Percentiles rank a stretch among this genome's conserved stretches.
These are phyloP conservation scores for Fusarium ramigenum DNA, from an alignment of 2,329 filamentous ascomycete genomes.

Conservation along the genomic window DNA sequence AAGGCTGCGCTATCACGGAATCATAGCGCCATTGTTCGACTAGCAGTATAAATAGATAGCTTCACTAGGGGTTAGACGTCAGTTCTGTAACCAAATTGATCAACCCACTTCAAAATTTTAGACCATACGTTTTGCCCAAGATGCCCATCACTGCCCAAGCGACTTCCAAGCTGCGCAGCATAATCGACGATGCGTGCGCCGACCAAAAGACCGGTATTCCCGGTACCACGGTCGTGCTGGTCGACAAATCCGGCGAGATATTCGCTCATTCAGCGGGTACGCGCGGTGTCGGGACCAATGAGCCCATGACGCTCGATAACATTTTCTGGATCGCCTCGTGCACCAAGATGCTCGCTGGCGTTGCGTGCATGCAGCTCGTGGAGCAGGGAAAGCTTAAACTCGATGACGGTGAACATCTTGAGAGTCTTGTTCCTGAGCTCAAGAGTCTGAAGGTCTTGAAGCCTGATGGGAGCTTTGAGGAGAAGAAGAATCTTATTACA, in stretches of 20 bases:
- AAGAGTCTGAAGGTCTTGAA: constrained; percentile 56
- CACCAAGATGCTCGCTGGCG: constrained; percentile 63
- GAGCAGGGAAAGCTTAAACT: constrained; percentile 59
- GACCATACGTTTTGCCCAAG: not conserved
- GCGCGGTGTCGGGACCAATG: constrained; percentile 52
- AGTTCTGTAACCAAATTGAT: no score
- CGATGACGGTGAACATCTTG: constrained; percentile 58
- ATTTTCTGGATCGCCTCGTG: constrained; percentile 69
- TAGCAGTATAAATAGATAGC: constrained; percentile 8
- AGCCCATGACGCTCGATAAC: constrained; percentile 67
- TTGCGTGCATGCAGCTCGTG: constrained; percentile 67
- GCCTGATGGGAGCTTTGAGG: constrained; percentile 49
- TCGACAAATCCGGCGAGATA: constrained; percentile 59
- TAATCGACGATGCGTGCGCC: constrained; percentile 51
- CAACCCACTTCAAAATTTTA: not conserved
- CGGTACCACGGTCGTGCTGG: constrained; percentile 55
- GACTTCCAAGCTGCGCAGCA: constrained; percentile 27
- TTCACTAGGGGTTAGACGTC: not conserved
- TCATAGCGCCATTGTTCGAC: not conserved
- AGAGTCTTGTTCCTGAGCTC: constrained; percentile 60
- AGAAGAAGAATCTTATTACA: constrained; percentile 61
- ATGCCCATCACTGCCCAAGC: constrained; percentile 33
- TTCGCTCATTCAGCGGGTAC: constrained; percentile 60
- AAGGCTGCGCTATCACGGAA: not conserved
- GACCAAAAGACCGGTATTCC: constrained; percentile 54